A percentile compares a stretch with the other conserved stretches of the same genome.
phyloP scores from a whole-genome alignment of 768 basidiomycete species.

The Mycena floridula region DNA sequence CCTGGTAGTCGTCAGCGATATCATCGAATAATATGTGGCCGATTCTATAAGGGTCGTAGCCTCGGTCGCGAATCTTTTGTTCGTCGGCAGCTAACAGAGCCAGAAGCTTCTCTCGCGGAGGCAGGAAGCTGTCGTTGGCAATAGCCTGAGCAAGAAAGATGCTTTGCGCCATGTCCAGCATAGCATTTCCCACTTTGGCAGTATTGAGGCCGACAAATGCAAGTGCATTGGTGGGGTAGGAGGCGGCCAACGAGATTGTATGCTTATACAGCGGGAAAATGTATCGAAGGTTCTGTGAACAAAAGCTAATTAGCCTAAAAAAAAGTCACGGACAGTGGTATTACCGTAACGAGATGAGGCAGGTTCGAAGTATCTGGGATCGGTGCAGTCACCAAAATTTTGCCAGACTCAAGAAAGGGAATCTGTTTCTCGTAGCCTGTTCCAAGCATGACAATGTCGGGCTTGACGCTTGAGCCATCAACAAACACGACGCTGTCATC shows the following conservation, averaged over 20 bases:
- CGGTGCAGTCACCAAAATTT: slow-evolving; percentile 42
- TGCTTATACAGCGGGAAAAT: slow-evolving; percentile 50
- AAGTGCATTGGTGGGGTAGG: slow-evolving; percentile 43
- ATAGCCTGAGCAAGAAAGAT: slow-evolving; percentile 40
- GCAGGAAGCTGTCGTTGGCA: slow-evolving; percentile 33
- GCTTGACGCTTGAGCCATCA: slow-evolving; percentile 36
- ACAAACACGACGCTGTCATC: slow-evolving; percentile 35
- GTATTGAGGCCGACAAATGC: slow-evolving; percentile 50
- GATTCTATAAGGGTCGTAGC: slow-evolving; percentile 41
- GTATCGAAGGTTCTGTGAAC: slow-evolving; percentile 46
- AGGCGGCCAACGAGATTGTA: slow-evolving; percentile 44
- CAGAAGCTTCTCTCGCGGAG: slow-evolving; percentile 31
- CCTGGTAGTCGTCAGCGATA: slow-evolving; percentile 34
- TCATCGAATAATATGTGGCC: slow-evolving; percentile 39
- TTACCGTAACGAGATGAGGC: slow-evolving; percentile 30
- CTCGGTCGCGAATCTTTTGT: slow-evolving; percentile 28
- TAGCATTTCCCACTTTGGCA: slow-evolving; percentile 35
- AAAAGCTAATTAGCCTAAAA: too few relatives aligned
- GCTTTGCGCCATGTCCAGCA: slow-evolving; percentile 45
- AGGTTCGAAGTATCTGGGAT: too few relatives aligned
- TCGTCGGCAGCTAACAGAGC: slow-evolving; percentile 35
- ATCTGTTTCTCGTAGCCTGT: slow-evolving; percentile 42
- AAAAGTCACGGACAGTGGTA: too few relatives aligned
- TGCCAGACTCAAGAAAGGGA: slow-evolving; percentile 22
- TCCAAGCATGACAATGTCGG: slow-evolving; percentile 44